Conservation (phyloP, 495 filamentous ascomycete genomes). For the Penicillium taxi region DNA sequence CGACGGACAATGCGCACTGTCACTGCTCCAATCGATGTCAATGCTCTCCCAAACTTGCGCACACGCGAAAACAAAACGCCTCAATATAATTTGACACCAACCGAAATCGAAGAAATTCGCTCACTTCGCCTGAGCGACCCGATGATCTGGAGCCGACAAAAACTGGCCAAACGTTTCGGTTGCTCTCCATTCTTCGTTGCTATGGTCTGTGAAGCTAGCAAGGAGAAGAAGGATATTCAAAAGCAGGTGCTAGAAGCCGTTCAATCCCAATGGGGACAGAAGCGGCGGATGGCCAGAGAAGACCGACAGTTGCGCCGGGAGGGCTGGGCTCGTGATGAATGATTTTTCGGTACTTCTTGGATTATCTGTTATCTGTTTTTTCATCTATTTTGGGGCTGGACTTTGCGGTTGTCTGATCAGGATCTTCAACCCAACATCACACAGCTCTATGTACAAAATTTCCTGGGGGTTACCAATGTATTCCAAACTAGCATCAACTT, state of each 20-base stretch:
- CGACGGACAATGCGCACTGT: constrained; percentile 50
- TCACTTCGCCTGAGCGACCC: constrained; percentile 59
- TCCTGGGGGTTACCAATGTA: constrained; percentile 9
- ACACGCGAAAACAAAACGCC: constrained; percentile 50
- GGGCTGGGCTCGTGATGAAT: constrained; percentile 45
- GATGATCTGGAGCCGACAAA: constrained; percentile 59
- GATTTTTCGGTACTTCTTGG: constrained; percentile 3
- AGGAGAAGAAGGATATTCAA: constrained; percentile 42
- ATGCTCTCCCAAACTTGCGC: constrained; percentile 49
- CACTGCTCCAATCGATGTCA: constrained; percentile 12
- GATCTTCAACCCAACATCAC: neutral
- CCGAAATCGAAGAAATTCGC: constrained; percentile 75
- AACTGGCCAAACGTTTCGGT: constrained; percentile 65
- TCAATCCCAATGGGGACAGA: constrained; percentile 65
- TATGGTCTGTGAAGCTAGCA: constrained; percentile 41
- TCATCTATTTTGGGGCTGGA: neutral
- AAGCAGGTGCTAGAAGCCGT: constrained; percentile 51
- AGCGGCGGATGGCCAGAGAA: constrained; percentile 61
- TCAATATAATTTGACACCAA: constrained; percentile 70
- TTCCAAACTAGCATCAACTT: constrained; percentile 14
- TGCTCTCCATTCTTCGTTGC: constrained; percentile 69
- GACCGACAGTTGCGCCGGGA: constrained; percentile 62
- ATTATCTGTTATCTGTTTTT: neutral
- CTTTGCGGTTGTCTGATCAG: neutral
- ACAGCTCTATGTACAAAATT: constrained; percentile 11